Conservation (phyloP, 2,329 filamentous ascomycete genomes). For the Fusarium devonianum region DNA sequence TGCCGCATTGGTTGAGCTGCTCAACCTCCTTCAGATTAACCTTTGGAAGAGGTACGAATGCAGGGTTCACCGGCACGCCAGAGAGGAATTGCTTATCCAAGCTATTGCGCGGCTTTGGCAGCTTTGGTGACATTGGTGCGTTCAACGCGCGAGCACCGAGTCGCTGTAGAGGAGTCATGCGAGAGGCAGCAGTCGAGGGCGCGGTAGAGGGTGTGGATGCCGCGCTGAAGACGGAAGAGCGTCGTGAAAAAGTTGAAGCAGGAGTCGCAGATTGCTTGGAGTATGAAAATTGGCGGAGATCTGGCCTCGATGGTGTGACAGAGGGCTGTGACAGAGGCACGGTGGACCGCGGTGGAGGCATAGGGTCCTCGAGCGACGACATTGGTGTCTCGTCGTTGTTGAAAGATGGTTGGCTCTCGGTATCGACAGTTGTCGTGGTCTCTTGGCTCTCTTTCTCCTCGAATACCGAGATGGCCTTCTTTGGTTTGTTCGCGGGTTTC, state of each 20-base stretch:
- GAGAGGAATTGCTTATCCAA: slow-evolving; percentile 41
- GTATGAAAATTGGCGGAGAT: slow-evolving; percentile 48
- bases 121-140: slow-evolving; percentile 39
- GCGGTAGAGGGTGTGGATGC: slow-evolving; percentile 51
- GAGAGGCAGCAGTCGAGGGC: slow-evolving; percentile 52
- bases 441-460: slow-evolving; percentile 49
- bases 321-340: slow-evolving; percentile 31
- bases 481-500: slow-evolving; percentile 48
- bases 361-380: slow-evolving; percentile 35
- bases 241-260: slow-evolving; percentile 45
- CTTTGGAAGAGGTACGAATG: slow-evolving; percentile 62
- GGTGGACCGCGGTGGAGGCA: slow-evolving; percentile 43
- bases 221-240: slow-evolving; percentile 48
- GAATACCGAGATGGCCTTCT: slow-evolving; percentile 54
- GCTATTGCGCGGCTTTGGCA: slow-evolving; percentile 41
- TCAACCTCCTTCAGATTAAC: slow-evolving; percentile 62
- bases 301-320: slow-evolving; percentile 43
- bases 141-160: slow-evolving; percentile 56
- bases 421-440: slow-evolving; percentile 26
- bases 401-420: slow-evolving; percentile 36
- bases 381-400: slow-evolving; percentile 32
- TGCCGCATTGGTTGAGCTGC: slow-evolving; percentile 59
- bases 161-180: slow-evolving; percentile 62
- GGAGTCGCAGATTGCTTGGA: slow-evolving; percentile 45
- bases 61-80: slow-evolving; percentile 57